Percentiles rank a stretch among this genome's conserved stretches.
These are phyloP conservation scores for Blastobotrys petasosporus DNA, from an alignment of 1,139 yeast species.

Conservation along the genomic window DNA sequence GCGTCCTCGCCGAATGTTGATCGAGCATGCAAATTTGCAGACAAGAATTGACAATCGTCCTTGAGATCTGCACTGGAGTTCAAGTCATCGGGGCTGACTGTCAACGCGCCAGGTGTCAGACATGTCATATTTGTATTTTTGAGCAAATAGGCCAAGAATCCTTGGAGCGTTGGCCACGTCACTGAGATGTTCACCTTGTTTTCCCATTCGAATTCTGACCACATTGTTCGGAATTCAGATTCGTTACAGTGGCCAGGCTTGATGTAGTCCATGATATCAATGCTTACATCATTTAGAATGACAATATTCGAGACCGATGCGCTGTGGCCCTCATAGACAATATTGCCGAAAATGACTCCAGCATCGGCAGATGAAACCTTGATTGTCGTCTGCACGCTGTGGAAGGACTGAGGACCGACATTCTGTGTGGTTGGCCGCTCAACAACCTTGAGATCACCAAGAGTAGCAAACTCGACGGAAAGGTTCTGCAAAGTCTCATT, in stretches of 20 bases:
- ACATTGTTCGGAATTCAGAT: constrained; percentile 89
- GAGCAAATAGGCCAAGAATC: constrained; percentile 71
- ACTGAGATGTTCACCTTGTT: constrained; percentile 91
- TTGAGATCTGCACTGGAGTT: constrained; percentile 47
- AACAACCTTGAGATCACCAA: constrained; percentile 92
- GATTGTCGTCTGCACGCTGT: constrained; percentile 78
- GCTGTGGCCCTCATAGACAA: constrained; percentile 93
- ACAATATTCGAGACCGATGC: constrained; percentile 88
- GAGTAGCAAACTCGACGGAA: constrained; percentile 91
- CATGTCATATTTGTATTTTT: constrained; percentile 90
- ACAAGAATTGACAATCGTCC: constrained; percentile 80
- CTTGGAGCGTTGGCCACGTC: constrained; percentile 59
- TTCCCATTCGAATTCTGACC: constrained; percentile 99
- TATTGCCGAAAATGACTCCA: constrained; percentile 94
- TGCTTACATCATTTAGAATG: constrained; percentile 88
- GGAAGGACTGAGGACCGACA: constrained; percentile 94
- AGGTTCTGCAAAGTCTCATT: constrained; percentile 83
- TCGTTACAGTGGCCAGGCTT: constrained; percentile 90
- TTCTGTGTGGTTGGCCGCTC: constrained; percentile 92
- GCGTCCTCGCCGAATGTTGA: constrained; percentile 98
- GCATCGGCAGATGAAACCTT: constrained; percentile 97
- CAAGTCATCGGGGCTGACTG: constrained; percentile 23
- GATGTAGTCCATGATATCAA: constrained; percentile 95
- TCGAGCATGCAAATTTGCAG: constrained; percentile 89
- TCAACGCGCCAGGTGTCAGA: constrained; percentile 81